Conservation (phyloP, 306 rosid species). For the Crataegus laevigata region DNA sequence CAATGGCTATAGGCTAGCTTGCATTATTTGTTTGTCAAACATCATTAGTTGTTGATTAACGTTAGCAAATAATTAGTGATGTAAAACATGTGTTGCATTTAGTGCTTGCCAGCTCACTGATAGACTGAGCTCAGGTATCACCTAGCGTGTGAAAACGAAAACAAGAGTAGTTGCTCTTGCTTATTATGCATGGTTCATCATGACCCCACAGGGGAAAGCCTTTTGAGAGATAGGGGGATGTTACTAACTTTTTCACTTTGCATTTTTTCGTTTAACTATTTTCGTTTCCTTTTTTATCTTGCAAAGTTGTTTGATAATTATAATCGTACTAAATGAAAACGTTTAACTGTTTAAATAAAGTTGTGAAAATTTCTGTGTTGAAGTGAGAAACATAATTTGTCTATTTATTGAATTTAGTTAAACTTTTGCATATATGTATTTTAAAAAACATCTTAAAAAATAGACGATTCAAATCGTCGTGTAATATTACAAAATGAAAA, state of each 20-base stretch:
- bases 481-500: no score
- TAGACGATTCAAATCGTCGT: rapidly evolving
- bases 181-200: constrained; percentile 3
- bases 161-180: constrained; percentile 10
- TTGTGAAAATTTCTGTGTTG: no score
- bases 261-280: no score
- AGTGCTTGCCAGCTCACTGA: constrained; percentile 33
- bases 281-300: no score
- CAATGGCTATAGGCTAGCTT: not conserved
- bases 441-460: rapidly evolving
- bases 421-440: no score
- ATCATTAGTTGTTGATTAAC: not conserved
- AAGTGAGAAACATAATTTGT: no score
- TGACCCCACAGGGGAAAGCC: constrained; percentile 33
- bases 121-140: not conserved
- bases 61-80: no score
- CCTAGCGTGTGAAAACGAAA: constrained; percentile 12
- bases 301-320: no score
- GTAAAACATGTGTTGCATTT: not conserved
- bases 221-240: not conserved
- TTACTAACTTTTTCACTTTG: not conserved
- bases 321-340: no score
- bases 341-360: no score
- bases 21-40: not conserved
- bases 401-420: no score